Percentiles rank a stretch among this genome's conserved stretches.
phyloP scores from a whole-genome alignment of 2,329 filamentous ascomycete genomes.

The Drechslerella stenobrocha region DNA sequence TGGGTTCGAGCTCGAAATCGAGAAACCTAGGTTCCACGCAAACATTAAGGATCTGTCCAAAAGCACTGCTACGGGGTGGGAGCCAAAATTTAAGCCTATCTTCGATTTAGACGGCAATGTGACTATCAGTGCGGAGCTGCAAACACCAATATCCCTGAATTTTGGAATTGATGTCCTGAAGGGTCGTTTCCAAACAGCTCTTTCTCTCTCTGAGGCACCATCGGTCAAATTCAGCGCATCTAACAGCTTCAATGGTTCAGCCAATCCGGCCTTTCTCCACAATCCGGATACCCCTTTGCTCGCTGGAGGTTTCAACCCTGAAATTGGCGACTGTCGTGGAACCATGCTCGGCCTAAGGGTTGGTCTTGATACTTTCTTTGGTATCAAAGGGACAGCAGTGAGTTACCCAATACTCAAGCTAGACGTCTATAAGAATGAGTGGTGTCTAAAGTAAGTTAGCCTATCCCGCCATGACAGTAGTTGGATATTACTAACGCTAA shows the following conservation, averaged over 20 bases:
- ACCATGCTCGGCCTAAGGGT: slow-evolving; percentile 31
- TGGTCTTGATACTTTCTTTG: slow-evolving; percentile 32
- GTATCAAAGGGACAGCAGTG: slow-evolving; percentile 28
- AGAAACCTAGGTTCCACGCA: slow-evolving; percentile 29
- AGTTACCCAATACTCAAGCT: slow-evolving; percentile 25
- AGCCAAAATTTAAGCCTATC: slow-evolving; percentile 39
- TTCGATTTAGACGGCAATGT: slow-evolving; percentile 36
- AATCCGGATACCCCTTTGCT: slow-evolving; percentile 13
- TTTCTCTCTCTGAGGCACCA: slow-evolving; percentile 30
- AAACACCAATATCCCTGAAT: slow-evolving; percentile 35
- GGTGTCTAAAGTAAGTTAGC: slow-evolving; percentile 37
- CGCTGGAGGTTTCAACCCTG: slow-evolving; percentile 22
- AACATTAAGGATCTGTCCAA: slow-evolving; percentile 23
- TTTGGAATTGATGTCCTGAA: slow-evolving; percentile 47
- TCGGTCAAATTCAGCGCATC: slow-evolving; percentile 24
- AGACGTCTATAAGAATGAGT: slow-evolving; percentile 33
- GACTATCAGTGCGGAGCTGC: slow-evolving; percentile 24
- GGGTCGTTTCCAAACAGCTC: slow-evolving; percentile 17
- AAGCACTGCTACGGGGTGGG: slow-evolving; percentile 30
- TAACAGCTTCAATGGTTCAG: slow-evolving; percentile 13
- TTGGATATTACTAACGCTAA: not conserved
- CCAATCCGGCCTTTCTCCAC: slow-evolving; percentile 13
- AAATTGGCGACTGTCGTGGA: slow-evolving; percentile 25
- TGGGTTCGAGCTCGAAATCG: slow-evolving; percentile 36
- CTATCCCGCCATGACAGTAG: not conserved